Evolutionary conservation across 2,329 filamentous ascomycete genomes (phyloP), one percentile per base, ranked within the genome.

Genomic region (Aspergillus neotritici): DNA sequence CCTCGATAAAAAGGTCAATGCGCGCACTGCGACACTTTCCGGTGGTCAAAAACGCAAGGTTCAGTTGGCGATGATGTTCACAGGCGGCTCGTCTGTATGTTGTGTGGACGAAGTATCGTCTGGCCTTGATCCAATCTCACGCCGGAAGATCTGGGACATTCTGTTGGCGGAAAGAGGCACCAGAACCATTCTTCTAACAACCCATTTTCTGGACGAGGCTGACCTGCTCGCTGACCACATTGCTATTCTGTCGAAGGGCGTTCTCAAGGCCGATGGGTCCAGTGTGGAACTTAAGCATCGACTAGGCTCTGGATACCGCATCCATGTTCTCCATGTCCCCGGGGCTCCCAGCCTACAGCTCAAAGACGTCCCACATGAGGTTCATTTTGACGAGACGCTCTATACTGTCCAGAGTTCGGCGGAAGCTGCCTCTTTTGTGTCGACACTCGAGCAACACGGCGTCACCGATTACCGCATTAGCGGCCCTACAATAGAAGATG

Each of bases 61-160:
- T 7, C 90, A 96, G 64, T 74, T 96, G 2, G 89, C 88, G 4
- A 91, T 95, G 81, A 95, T 95, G 88, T 82, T 96, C 54, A 94
- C 87, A 3, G 90, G 91, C 48, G 89, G 88, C 9, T 91, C 86
- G 49, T 81, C 81, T 16, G 83, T 96, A 0, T 95, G 90, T 67
- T 93, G 88, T 57, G 82, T 96, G 5, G 90, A 96, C 54, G 91
- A 96, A 65, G 88, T 95, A 11, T 90, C 85, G 31, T 89, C 84
- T 47, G 91, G 90, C 11, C 75, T 96, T 14, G 90, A 96, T 60
- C 89, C 91, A 0, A 71, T 96, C 1, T 90, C 86, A 14, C 77
- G 91, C 42, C 74, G 89, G 21, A 95, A 94, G 68, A 87, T 96
- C 16, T 96, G 90, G 90, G 88, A 95, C 54, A 96, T 96, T 47